Conservation (phyloP, 768 basidiomycete species). For the Amanita fuliginea region DNA sequence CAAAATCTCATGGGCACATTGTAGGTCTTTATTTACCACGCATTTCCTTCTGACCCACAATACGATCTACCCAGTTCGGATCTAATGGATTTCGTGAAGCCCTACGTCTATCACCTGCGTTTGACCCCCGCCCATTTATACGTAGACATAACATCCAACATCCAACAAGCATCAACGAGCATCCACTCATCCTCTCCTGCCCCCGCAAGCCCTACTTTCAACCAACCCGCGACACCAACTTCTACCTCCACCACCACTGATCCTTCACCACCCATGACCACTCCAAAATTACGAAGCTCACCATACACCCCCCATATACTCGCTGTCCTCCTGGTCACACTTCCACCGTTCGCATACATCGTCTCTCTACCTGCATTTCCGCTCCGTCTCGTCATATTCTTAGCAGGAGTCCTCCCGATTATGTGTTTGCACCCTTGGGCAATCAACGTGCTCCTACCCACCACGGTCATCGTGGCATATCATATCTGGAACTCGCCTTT, state of each 20-base stretch:
- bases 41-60: background rate
- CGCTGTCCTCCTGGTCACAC: slow-evolving; percentile 31
- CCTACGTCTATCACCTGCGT: slow-evolving; percentile 38
- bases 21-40: slow-evolving; percentile 33
- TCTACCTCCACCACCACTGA: background rate
- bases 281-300: slow-evolving; percentile 17
- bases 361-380: slow-evolving; percentile 38
- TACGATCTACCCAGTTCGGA: slow-evolving; percentile 41
- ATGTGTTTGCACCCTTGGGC: slow-evolving; percentile 9
- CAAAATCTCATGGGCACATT: slow-evolving; percentile 85
- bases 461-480: background rate
- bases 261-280: background rate
- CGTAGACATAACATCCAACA: slow-evolving; percentile 17
- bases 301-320: slow-evolving; percentile 46
- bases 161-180: slow-evolving; percentile 10
- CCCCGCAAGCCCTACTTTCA: background rate
- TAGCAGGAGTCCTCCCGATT: slow-evolving; percentile 40
- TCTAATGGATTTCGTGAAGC: slow-evolving; percentile 38
- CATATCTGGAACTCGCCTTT: background rate
- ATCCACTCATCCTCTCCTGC: background rate
- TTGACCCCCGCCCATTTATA: slow-evolving; percentile 31
- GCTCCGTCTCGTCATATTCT: slow-evolving; percentile 32
- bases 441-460: background rate
- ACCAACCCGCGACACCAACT: background rate
- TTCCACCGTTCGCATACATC: slow-evolving; percentile 39